phyloP scores from a whole-genome alignment of 208 protist genomes.

The Angomonas desouzai region DNA sequence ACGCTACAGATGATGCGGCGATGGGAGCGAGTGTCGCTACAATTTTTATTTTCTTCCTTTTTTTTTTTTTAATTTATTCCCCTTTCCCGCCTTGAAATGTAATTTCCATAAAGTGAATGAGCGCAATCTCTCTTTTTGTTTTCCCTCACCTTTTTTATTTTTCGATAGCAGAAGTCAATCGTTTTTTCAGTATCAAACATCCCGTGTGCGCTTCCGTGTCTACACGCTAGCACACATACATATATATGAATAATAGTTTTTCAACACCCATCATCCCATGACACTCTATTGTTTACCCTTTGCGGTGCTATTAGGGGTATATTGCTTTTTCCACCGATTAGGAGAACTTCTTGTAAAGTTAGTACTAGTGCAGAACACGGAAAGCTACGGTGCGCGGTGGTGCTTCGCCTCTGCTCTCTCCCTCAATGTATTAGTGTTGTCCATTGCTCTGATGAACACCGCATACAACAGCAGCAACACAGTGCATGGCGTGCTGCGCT shows the following conservation, averaged over 20 bases:
- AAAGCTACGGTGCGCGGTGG: constrained; percentile 19
- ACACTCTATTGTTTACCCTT: neutral
- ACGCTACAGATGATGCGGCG: constrained; percentile 5
- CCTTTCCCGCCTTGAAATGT: neutral
- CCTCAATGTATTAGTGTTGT: constrained; percentile 32
- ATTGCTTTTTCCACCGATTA: constrained; percentile 21
- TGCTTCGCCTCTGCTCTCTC: constrained; percentile 39
- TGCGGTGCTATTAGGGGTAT: neutral
- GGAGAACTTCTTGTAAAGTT: constrained; percentile 34
- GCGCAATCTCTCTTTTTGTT: constrained; percentile 16
- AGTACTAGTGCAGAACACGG: constrained; percentile 40
- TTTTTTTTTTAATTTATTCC: constrained; percentile 2
- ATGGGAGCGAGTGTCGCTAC: too few relatives aligned
- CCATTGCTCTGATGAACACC: constrained; percentile 30
- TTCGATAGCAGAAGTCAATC: constrained; percentile 2
- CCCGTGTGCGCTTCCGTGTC: too few relatives aligned
- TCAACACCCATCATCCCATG: neutral
- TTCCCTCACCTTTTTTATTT: constrained; percentile 9
- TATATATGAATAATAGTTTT: constrained; percentile 9
- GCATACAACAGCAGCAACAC: neutral
- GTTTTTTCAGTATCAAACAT: too few relatives aligned
- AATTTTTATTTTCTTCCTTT: neutral
- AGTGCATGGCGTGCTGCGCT: neutral
- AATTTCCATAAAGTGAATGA: too few relatives aligned
- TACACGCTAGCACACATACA: too few relatives aligned